These are phyloP conservation scores for Drechslerella coelobrocha DNA, from an alignment of 2,329 filamentous ascomycete species.

Conservation along the genomic window DNA sequence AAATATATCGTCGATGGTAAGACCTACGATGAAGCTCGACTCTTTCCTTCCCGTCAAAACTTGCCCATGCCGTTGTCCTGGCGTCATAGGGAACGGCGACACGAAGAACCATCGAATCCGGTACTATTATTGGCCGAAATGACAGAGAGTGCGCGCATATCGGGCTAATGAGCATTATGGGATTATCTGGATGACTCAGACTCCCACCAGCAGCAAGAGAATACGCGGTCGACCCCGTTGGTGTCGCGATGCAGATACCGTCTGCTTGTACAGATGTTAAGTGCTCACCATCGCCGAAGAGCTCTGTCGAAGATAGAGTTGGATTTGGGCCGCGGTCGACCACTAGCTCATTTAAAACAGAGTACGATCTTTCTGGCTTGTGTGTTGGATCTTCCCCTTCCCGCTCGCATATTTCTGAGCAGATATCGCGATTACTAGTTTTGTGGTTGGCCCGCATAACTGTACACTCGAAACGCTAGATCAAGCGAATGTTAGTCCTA, in stretches of 20 bases:
- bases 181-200: conserved; percentile 93
- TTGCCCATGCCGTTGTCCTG: conserved; percentile 90
- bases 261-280: conserved; percentile 94
- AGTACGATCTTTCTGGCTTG: conserved; percentile 79
- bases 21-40: conserved; percentile 70
- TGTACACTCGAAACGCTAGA: conserved; percentile 49
- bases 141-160: conserved; percentile 95
- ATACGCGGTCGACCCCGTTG: conserved; percentile 93
- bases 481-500: not conserved
- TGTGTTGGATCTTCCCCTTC: conserved; percentile 81
- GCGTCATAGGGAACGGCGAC: conserved; percentile 95
- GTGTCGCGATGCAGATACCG: conserved; percentile 90
- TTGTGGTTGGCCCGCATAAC: conserved; percentile 54
- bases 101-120: conserved; percentile 91
- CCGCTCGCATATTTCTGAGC: conserved; percentile 67
- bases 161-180: conserved; percentile 90
- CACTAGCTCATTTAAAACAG: conserved; percentile 97
- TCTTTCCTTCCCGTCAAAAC: conserved; percentile 91
- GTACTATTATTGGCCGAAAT: conserved; percentile 94
- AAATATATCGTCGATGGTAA: not conserved
- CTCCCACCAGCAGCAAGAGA: conserved; percentile 95
- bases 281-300: conserved; percentile 94
- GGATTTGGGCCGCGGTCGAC: conserved; percentile 92
- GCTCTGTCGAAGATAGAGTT: conserved; percentile 88
- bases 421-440: conserved; percentile 66